These are phyloP conservation scores for Colletotrichum destructivum DNA, from an alignment of 2,329 filamentous ascomycete species.

Conservation along the genomic window DNA sequence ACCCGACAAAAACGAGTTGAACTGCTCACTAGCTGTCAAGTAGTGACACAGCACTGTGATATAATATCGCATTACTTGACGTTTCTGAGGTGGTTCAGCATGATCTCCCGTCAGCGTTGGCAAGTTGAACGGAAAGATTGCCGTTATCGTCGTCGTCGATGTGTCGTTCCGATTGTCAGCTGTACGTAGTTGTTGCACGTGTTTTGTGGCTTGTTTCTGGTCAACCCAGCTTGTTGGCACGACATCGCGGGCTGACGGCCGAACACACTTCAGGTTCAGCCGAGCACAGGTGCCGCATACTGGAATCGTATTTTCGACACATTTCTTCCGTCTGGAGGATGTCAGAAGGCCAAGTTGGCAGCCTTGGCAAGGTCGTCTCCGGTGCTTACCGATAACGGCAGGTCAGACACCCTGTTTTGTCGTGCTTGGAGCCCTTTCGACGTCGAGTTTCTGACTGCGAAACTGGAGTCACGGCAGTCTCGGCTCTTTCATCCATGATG, in stretches of 20 bases:
- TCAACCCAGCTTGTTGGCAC: slow-evolving; percentile 37
- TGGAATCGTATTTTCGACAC: slow-evolving; percentile 41
- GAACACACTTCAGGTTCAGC: slow-evolving; percentile 41
- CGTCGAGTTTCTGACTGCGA: slow-evolving; percentile 27
- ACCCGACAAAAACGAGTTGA: slow-evolving; percentile 40
- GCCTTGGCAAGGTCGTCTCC: too few relatives aligned
- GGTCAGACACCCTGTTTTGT: slow-evolving; percentile 42
- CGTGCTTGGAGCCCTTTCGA: slow-evolving; percentile 42
- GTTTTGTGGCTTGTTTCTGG: slow-evolving; percentile 10
- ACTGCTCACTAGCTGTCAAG: slow-evolving; percentile 35
- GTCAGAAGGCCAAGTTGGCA: slow-evolving; percentile 16
- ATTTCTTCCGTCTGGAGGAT: slow-evolving; percentile 40
- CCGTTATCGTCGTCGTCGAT: too few relatives aligned
- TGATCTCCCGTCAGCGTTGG: slow-evolving; percentile 9
- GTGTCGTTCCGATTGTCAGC: neutral
- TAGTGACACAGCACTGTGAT: slow-evolving; percentile 36
- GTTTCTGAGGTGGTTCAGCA: slow-evolving; percentile 29
- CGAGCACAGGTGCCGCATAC: slow-evolving; percentile 39
- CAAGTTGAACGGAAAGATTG: slow-evolving; percentile 4
- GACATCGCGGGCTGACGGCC: slow-evolving; percentile 35
- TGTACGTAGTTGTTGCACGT: neutral
- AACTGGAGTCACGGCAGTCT: neutral
- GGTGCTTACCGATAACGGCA: slow-evolving; percentile 43
- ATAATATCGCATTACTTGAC: slow-evolving; percentile 36
- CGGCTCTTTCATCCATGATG: neutral